Percentiles rank a stretch among this genome's conserved stretches.
Evolutionary conservation across 1,139 yeast genomes (phyloP).

Genomic region (Yarrowia galli): DNA sequence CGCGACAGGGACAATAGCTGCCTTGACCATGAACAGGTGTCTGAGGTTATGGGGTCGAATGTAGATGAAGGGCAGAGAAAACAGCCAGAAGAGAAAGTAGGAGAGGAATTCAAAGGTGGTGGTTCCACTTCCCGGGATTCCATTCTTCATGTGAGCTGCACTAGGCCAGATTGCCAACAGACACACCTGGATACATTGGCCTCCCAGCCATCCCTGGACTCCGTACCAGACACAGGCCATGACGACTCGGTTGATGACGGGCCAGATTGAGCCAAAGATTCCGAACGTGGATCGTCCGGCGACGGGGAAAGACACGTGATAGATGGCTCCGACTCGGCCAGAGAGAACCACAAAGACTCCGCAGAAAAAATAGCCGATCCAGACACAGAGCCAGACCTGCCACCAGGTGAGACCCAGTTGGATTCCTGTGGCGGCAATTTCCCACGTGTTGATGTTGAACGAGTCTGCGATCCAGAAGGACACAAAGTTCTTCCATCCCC

Average conservation of each 20-base stretch:
- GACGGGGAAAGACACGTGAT: conserved; percentile 54
- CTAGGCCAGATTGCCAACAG: conserved; percentile 56
- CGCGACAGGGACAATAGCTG: conserved; percentile 77
- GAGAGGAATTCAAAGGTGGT: conserved; percentile 74
- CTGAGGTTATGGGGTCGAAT: conserved; percentile 82
- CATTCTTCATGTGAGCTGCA: conserved; percentile 52
- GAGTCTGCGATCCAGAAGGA: conserved; percentile 89
- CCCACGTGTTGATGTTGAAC: conserved; percentile 89
- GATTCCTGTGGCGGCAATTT: conserved; percentile 85
- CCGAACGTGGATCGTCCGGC: conserved; percentile 53
- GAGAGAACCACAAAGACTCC: conserved; percentile 49
- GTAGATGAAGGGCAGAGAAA: conserved; percentile 78
- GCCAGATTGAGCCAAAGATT: conserved; percentile 52
- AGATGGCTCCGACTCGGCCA: conserved; percentile 52
- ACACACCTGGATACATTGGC: conserved; percentile 73
- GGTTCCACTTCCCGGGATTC: conserved; percentile 60
- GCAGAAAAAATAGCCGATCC: conserved; percentile 57
- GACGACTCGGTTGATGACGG: conserved; percentile 52
- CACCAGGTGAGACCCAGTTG: conserved; percentile 81
- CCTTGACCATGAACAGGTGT: conserved; percentile 81
- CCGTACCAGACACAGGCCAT: conserved; percentile 88
- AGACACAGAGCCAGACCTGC: conserved; percentile 86
- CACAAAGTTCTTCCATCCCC: conserved; percentile 83
- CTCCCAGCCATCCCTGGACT: conserved; percentile 83
- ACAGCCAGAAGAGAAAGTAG: conserved; percentile 80